Base-by-base conservation (phyloP, 768 basidiomycete genomes). In the Collybia sp. region DNA sequence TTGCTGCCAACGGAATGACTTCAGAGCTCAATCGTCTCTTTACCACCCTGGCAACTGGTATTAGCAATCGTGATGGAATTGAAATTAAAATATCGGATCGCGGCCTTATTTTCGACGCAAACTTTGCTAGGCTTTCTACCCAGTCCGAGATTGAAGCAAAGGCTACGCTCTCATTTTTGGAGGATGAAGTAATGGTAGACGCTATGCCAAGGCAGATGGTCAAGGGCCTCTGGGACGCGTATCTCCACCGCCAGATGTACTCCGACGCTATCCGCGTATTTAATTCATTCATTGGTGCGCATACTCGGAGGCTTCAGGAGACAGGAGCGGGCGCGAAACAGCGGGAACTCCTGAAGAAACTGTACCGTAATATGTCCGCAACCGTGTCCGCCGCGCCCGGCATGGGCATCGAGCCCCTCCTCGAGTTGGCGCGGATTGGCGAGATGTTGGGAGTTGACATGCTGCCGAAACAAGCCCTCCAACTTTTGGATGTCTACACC, bases 1-100 rank as follows among this genome's bases (percentile, higher is more conserved):
- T 88, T 20, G 78, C 78, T 1, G 56, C 61, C 11, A 62, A 72
- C 10, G 69, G 69, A 31, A 72, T 72, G 57, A 54, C 81, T 1
- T 64, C 66, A 1, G 79, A 85, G 5, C 67, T 87, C 43, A 81
- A 85, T 56, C 64, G 70, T 44, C 51, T 85, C 3, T 83, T 76
- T 51, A 58, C 64, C n/a, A 53, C 59, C 16, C 64, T 25, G 25
- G 25, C 25, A 4, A 25, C 25, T 25, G 76, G 32, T 50, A 69
- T 17, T 40, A 63, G 10, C 57, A 67, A 51, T n/a, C 54, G 58
- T n/a, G 67, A 73, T 35, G 62, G 60, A 15, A 54, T 71, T 16
- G 44, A 43, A 12, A 53, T 76, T 18, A 65, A 64, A 8, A 20
- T 55, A 2, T 55, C 65, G 18, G 77, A 77, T 50, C 69, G 67